phyloP scores from a whole-genome alignment of 2,329 filamentous ascomycete species.

The Nigrospora oryzae region DNA sequence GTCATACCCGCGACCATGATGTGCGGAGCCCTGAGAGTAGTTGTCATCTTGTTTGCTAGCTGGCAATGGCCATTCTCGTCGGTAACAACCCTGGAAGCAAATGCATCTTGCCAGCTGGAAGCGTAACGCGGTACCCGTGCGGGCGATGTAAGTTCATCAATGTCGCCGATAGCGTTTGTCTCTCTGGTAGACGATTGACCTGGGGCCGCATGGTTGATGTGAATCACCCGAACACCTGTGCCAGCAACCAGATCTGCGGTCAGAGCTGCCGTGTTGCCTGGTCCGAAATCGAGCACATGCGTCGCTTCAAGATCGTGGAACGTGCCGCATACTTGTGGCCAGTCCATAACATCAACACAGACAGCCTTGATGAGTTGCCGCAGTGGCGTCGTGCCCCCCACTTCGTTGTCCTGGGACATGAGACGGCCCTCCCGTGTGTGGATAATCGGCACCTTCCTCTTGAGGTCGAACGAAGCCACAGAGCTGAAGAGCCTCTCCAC shows the following conservation, averaged over 20 bases:
- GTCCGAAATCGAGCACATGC: constrained; percentile 93
- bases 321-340: too few species aligned
- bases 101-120: constrained; percentile 17
- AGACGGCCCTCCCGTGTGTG: too few species aligned
- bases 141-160: too few species aligned
- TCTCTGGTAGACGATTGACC: too few species aligned
- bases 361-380: too few species aligned
- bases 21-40: constrained; percentile 91
- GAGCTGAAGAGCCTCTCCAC: too few species aligned
- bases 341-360: too few species aligned
- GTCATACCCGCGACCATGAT: constrained; percentile 94
- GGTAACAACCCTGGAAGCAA: constrained; percentile 8
- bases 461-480: too few species aligned
- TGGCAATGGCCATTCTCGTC: constrained; percentile 69
- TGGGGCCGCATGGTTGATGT: constrained; percentile 42
- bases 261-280: constrained; percentile 78
- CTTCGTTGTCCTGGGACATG: too few species aligned
- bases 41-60: constrained; percentile 86
- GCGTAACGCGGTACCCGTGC: constrained; percentile 27
- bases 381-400: too few species aligned
- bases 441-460: too few species aligned
- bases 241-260: constrained; percentile 21
- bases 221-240: constrained; percentile 63
- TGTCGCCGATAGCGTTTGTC: too few species aligned
- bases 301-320: constrained; percentile 45